Conservation (phyloP, 805 yeast genomes). For the Myxozyma lipomycoides region DNA sequence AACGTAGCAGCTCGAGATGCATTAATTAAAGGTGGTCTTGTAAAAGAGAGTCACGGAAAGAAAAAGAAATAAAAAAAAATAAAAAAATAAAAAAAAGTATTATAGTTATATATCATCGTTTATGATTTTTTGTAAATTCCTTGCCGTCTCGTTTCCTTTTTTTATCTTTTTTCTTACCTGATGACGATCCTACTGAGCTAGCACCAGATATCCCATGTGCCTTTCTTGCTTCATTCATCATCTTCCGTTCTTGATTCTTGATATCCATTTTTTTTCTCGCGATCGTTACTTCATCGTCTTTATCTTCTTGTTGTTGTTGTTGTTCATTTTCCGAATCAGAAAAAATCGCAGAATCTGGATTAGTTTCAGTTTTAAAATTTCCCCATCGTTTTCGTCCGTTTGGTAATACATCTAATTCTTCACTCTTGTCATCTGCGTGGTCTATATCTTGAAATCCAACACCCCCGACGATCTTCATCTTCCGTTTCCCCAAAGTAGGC, state of each 20-base stretch:
- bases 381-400: constrained; percentile 33
- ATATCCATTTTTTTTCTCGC: neutral
- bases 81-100: constrained; percentile 7
- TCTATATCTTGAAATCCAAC: constrained; percentile 25
- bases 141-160: neutral
- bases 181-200: constrained; percentile 2
- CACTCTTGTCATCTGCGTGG: constrained; percentile 4
- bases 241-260: neutral
- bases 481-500: neutral
- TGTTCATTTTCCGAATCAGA: constrained; percentile 4
- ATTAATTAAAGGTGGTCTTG: constrained; percentile 56
- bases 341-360: neutral
- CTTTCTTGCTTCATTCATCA: neutral
- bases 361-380: constrained; percentile 8
- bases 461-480: constrained; percentile 10
- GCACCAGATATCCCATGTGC: neutral
- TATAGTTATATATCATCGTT: constrained; percentile 2
- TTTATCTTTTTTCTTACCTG: constrained; percentile 8
- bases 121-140: constrained; percentile 26
- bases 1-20: constrained; percentile 87
- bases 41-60: constrained; percentile 26
- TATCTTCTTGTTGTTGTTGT: neutral
- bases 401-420: constrained; percentile 22
- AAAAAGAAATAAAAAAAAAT: constrained; percentile 35
- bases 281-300: constrained; percentile 1